A percentile compares a stretch with the other conserved stretches of the same genome.
Conservation (phyloP, 2,329 filamentous ascomycete species). For the Teratosphaeria viscida region DNA sequence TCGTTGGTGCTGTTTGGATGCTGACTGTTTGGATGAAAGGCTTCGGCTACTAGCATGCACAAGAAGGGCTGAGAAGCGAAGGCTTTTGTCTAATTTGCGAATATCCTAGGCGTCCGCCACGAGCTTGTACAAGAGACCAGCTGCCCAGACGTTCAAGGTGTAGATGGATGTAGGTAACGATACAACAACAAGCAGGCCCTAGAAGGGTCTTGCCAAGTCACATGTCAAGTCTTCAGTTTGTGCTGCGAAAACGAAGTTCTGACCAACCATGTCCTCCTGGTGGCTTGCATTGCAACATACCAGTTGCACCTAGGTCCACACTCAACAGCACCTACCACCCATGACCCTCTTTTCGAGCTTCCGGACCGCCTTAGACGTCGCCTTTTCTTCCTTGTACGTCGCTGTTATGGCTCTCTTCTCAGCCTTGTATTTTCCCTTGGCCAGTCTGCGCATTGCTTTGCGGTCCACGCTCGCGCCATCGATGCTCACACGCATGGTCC, state of each 20-base stretch:
- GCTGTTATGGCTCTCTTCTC: not conserved
- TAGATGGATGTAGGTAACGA: slow-evolving; percentile 5
- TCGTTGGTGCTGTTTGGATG: not conserved
- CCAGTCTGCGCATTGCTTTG: not conserved
- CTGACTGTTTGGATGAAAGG: slow-evolving; percentile 12
- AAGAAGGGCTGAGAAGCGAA: slow-evolving; percentile 22
- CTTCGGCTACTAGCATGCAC: slow-evolving; percentile 38
- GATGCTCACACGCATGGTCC: not conserved
- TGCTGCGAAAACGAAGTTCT: not conserved
- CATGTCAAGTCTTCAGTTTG: not conserved
- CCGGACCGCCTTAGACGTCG: not conserved
- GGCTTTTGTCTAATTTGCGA: slow-evolving; percentile 1
- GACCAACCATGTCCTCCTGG: not conserved
- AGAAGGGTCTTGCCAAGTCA: not conserved
- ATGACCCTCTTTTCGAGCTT: not conserved
- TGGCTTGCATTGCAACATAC: not conserved
- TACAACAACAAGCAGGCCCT: not conserved
- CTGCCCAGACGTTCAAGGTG: slow-evolving; percentile 7
- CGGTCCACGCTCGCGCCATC: not conserved
- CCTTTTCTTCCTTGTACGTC: not conserved
- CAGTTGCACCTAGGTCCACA: not conserved
- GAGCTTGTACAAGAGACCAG: slow-evolving; percentile 10
- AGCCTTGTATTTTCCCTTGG: not conserved
- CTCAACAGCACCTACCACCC: not conserved
- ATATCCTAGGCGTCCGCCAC: slow-evolving; percentile 9